Evolutionary conservation across 345 rosid genomes (phyloP).

Genomic region (Euphorbia pulcherrima): DNA sequence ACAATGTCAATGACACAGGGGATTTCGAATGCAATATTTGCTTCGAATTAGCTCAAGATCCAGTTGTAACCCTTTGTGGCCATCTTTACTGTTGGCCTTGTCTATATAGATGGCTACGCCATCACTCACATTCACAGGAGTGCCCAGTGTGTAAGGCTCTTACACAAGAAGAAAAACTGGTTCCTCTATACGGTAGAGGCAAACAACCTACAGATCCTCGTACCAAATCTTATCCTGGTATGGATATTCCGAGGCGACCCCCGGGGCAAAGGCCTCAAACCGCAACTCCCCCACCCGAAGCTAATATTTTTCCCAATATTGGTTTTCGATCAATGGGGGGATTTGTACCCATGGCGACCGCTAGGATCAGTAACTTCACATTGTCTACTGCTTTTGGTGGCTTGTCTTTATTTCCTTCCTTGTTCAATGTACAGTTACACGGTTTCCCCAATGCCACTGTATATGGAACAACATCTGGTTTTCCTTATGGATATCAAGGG

Average conservation of each 20-base stretch:
- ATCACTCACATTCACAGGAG: conserved; percentile 81
- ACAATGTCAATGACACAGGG: conserved; percentile 48
- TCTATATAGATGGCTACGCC: conserved; percentile 73
- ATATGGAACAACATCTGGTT: conserved; percentile 60
- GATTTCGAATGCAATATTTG: conserved; percentile 96
- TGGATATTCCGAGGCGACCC: conserved; percentile 64
- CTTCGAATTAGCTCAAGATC: conserved; percentile 87
- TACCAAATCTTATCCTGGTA: conserved; percentile 58
- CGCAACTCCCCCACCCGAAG: conserved; percentile 36
- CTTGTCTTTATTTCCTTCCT: conserved; percentile 61
- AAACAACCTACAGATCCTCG: conserved; percentile 70
- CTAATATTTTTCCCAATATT: conserved; percentile 43
- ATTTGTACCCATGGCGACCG: conserved; percentile 58
- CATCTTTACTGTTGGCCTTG: conserved; percentile 97
- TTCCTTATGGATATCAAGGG: conserved; percentile 47
- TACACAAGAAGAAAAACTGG: conserved; percentile 78
- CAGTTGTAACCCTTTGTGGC: conserved; percentile 82
- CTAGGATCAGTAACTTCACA: conserved; percentile 66
- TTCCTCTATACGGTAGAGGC: conserved; percentile 96
- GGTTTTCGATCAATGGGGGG: conserved; percentile 74
- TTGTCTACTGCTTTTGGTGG: conserved; percentile 59
- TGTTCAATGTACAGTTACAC: conserved; percentile 68
- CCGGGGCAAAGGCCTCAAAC: conserved; percentile 79
- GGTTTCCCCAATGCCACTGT: conserved; percentile 64
- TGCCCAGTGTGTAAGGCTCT: conserved; percentile 95